phyloP scores from a whole-genome alignment of 2,329 filamentous ascomycete genomes.

The Penicillium brasilianum region DNA sequence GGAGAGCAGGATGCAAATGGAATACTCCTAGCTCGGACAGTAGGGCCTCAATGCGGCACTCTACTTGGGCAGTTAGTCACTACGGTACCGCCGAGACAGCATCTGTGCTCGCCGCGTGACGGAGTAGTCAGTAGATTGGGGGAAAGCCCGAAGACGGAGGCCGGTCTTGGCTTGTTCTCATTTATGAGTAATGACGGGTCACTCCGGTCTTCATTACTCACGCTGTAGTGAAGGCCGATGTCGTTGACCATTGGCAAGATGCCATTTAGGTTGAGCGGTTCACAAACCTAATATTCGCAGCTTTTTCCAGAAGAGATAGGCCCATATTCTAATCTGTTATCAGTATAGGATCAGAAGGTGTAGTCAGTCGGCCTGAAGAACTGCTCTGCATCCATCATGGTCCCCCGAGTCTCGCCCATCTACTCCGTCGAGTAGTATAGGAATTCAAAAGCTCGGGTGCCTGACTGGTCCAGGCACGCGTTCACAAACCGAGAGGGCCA shows the following conservation, averaged over 20 bases:
- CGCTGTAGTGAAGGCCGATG: not conserved
- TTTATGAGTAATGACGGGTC: not conserved
- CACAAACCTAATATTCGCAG: not conserved
- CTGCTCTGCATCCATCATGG: no score
- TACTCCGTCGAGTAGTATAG: no score
- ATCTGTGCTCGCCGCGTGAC: not conserved
- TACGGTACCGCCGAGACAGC: not conserved
- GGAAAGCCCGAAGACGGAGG: constrained; percentile 9
- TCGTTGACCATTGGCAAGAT: not conserved
- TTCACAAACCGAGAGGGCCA: not conserved
- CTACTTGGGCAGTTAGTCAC: constrained; percentile 43
- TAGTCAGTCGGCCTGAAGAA: no score
- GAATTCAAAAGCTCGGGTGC: not conserved
- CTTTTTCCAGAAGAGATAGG: no score
- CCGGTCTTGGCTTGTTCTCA: not conserved
- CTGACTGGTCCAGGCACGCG: constrained; percentile 8
- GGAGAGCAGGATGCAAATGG: not conserved
- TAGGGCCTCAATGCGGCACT: constrained; percentile 80
- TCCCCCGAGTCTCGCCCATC: no score
- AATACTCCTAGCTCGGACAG: constrained; percentile 54
- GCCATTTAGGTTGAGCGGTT: not conserved
- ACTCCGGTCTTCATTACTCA: not conserved
- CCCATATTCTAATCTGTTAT: no score
- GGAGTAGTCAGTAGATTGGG: constrained; percentile 66
- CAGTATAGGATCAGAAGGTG: no score